Percentiles rank a stretch among this genome's conserved stretches.
Conservation (phyloP, 805 yeast species). For the Suhomyces sp. region DNA sequence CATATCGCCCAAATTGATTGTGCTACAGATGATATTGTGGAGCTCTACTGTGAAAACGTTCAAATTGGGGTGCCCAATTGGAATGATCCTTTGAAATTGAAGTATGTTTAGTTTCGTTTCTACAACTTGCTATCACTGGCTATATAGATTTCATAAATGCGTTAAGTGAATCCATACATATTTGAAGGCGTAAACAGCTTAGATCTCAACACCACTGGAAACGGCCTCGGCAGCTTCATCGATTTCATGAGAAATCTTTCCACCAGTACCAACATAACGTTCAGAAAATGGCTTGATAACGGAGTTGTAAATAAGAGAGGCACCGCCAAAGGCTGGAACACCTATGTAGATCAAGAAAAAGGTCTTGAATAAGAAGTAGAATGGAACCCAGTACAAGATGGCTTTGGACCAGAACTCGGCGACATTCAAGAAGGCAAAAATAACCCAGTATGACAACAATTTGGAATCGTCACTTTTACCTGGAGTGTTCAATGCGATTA, state of each 20-base stretch:
- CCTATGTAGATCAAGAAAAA: conserved; percentile 82
- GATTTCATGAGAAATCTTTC: conserved; percentile 40
- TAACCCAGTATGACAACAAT: conserved; percentile 95
- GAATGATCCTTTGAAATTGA: conserved; percentile 18
- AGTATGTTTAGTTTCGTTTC: conserved; percentile 5
- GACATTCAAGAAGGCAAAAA: conserved; percentile 88
- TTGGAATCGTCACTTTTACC: conserved; percentile 76
- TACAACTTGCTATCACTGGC: not conserved
- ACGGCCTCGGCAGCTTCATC: conserved; percentile 48
- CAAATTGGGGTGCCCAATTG: conserved; percentile 19
- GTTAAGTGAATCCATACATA: not conserved
- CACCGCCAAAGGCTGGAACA: conserved; percentile 86
- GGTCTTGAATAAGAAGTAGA: conserved; percentile 93
- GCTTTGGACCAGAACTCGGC: conserved; percentile 95
- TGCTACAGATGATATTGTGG: conserved; percentile 22
- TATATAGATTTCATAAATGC: not conserved
- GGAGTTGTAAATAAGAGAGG: conserved; percentile 61
- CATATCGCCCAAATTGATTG: conserved; percentile 13
- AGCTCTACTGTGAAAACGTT: conserved; percentile 16
- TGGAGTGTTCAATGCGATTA: conserved; percentile 75
- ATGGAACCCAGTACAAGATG: conserved; percentile 92
- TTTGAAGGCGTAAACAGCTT: conserved; percentile 1
- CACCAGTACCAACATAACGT: conserved; percentile 30
- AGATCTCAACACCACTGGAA: conserved; percentile 30
- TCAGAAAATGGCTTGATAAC: conserved; percentile 66